Evolutionary conservation across 169 alveolate species (phyloP).

Genomic region (Cryptosporidium parvum): DNA sequence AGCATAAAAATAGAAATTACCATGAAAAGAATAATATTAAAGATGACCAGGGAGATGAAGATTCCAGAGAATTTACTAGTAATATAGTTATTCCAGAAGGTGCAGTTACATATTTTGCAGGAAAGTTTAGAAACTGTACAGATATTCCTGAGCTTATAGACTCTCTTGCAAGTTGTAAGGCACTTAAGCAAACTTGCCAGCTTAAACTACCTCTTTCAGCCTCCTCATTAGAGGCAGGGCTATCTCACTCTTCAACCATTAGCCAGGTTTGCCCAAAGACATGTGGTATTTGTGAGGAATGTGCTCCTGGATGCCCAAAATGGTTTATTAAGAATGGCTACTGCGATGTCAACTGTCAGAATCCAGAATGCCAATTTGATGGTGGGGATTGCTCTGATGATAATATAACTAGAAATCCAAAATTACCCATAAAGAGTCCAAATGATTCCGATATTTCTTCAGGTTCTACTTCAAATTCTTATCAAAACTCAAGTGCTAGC

Average conservation of each 20-base stretch:
- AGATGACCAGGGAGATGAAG: not conserved
- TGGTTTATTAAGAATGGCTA: slow-evolving; percentile 80
- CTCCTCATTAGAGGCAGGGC: slow-evolving; percentile 49
- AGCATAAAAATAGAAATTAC: not conserved
- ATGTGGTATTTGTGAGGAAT: slow-evolving; percentile 80
- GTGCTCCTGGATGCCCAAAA: slow-evolving; percentile 81
- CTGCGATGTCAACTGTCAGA: slow-evolving; percentile 81
- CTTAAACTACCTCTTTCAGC: slow-evolving; percentile 47
- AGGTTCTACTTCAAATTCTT: not conserved
- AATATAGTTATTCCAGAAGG: slow-evolving; percentile 28
- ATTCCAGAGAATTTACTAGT: not conserved
- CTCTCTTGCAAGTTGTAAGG: slow-evolving; percentile 54
- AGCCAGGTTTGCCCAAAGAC: slow-evolving; percentile 81
- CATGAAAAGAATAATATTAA: not conserved
- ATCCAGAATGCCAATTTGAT: slow-evolving; percentile 79
- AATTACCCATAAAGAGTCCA: not conserved
- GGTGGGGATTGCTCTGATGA: slow-evolving; percentile 79
- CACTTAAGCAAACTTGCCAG: slow-evolving; percentile 45
- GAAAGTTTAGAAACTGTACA: slow-evolving; percentile 56
- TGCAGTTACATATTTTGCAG: slow-evolving; percentile 55
- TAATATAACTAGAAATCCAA: not conserved
- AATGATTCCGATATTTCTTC: not conserved
- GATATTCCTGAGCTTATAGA: slow-evolving; percentile 63
- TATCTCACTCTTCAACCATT: slow-evolving; percentile 79
- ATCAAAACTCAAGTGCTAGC: not conserved